Percentiles rank a stretch among this genome's conserved stretches.
Conservation (phyloP, 208 protist species). For the Perkinsela sp. region DNA sequence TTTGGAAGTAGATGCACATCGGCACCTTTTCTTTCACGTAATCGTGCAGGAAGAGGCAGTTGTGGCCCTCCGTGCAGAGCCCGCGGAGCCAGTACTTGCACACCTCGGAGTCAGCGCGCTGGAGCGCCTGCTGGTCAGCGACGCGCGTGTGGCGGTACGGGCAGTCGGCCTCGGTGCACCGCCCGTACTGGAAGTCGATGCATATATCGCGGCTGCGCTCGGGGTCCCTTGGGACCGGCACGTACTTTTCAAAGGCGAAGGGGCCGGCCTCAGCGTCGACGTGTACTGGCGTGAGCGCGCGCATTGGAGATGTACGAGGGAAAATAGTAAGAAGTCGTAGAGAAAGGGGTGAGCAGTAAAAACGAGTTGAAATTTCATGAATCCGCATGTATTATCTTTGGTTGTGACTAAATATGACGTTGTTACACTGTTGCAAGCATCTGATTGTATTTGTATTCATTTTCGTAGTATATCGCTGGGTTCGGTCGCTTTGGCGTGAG, state of each 20-base stretch:
- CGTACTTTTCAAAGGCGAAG: not conserved
- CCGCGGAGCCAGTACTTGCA: conserved; percentile 88
- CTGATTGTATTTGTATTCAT: too few species aligned
- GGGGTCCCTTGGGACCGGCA: not conserved
- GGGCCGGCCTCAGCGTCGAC: too few species aligned
- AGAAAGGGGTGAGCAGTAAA: too few species aligned
- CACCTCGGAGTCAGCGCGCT: conserved; percentile 22
- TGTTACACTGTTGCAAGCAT: too few species aligned
- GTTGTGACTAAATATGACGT: too few species aligned
- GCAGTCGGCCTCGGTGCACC: not conserved
- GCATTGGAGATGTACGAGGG: too few species aligned
- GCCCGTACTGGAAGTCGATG: not conserved
- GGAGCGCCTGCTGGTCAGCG: not conserved
- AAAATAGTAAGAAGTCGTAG: too few species aligned
- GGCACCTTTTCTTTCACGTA: conserved; percentile 78
- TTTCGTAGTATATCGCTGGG: too few species aligned
- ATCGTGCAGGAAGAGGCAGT: conserved; percentile 82
- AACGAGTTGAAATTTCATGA: too few species aligned
- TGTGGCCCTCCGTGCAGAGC: conserved; percentile 77
- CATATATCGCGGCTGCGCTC: not conserved
- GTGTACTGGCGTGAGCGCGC: too few species aligned
- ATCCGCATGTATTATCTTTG: too few species aligned
- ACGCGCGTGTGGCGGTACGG: not conserved
- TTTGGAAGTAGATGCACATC: conserved; percentile 77
- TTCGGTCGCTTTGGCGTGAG: too few species aligned